Percentiles rank a stretch among this genome's conserved stretches.
Evolutionary conservation across 768 basidiomycete species (phyloP).

Genomic region (Lyophyllum semitale): DNA sequence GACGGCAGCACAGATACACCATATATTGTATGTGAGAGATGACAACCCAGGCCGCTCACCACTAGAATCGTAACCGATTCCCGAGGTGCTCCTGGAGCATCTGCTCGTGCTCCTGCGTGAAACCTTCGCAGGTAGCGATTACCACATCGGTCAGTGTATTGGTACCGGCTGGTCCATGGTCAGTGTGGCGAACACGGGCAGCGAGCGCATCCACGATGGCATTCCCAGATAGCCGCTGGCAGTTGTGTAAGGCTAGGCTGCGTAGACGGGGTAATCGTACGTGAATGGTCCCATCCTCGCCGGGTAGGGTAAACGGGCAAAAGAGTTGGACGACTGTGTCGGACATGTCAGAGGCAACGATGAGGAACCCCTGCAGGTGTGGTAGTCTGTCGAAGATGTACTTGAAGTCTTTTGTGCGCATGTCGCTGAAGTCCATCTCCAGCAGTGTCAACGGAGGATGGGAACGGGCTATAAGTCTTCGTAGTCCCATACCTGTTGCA

Average conservation of each 20-base stretch:
- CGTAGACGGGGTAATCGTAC: conserved; percentile 59
- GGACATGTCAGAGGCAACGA: conserved; percentile 83
- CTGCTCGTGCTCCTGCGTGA: conserved; percentile 28
- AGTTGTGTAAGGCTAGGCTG: conserved; percentile 56
- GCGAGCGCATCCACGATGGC: conserved; percentile 55
- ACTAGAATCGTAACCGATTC: conserved; percentile 22
- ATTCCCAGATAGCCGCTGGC: conserved; percentile 62
- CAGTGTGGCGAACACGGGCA: conserved; percentile 45
- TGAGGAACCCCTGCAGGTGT: conserved; percentile 62
- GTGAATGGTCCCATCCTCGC: conserved; percentile 19
- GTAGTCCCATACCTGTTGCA: conserved; percentile 80
- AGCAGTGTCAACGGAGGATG: conserved; percentile 65
- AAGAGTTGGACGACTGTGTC: conserved; percentile 67
- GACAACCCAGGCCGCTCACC: neutral
- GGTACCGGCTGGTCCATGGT: conserved; percentile 23
- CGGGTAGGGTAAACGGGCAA: conserved; percentile 35
- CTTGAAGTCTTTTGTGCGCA: conserved; percentile 80
- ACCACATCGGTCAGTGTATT: conserved; percentile 34
- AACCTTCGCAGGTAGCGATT: conserved; percentile 41
- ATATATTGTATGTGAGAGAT: too few species aligned
- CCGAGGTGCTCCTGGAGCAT: conserved; percentile 29
- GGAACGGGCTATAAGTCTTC: conserved; percentile 60
- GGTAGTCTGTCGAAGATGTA: conserved; percentile 63
- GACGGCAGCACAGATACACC: too few species aligned
- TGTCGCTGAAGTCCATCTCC: conserved; percentile 81